Percentiles rank a stretch among this genome's conserved stretches.
phyloP scores from a whole-genome alignment of 352 stramenopile genomes.

The Pythium dissimile region DNA sequence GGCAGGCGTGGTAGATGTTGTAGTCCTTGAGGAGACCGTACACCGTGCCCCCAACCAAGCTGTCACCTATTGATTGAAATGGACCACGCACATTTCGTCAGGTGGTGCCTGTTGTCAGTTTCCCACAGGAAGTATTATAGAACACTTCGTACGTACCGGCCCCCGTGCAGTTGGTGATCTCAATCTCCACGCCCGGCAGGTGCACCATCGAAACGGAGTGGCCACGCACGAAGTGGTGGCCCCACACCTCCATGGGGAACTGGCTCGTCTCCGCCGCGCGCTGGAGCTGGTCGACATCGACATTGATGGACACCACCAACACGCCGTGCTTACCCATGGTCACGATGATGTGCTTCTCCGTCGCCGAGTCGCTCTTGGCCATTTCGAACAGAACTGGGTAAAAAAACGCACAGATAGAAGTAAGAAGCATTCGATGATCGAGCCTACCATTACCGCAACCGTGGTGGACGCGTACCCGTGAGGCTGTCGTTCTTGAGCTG shows the following conservation, averaged over 20 bases:
- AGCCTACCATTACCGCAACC: no score
- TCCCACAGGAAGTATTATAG: background rate
- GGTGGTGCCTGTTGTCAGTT: background rate
- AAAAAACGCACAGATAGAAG: background rate
- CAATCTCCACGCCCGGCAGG: slow-evolving; percentile 49
- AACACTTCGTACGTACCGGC: slow-evolving; percentile 29
- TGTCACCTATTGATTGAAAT: slow-evolving; percentile 40
- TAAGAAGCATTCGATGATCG: background rate
- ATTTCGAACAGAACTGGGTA: slow-evolving; percentile 61
- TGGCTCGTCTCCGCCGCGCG: slow-evolving; percentile 25
- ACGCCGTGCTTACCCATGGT: slow-evolving; percentile 78
- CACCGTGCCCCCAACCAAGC: slow-evolving; percentile 70
- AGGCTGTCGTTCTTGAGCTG: slow-evolving; percentile 70
- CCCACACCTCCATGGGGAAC: slow-evolving; percentile 53
- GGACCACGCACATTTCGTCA: background rate
- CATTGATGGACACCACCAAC: slow-evolving; percentile 62
- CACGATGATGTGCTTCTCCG: slow-evolving; percentile 66
- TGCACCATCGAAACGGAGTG: slow-evolving; percentile 58
- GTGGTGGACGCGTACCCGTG: slow-evolving; percentile 46
- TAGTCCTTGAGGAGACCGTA: slow-evolving; percentile 63
- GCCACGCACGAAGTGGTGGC: slow-evolving; percentile 42
- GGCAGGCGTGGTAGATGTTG: slow-evolving; percentile 61
- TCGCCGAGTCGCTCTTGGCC: slow-evolving; percentile 41
- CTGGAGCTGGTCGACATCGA: slow-evolving; percentile 29
- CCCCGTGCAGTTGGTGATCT: slow-evolving; percentile 69